Percentiles rank a stretch among this genome's conserved stretches.
Evolutionary conservation across 2,329 filamentous ascomycete species (phyloP).

Genomic region (Verticillium alfalfae): DNA sequence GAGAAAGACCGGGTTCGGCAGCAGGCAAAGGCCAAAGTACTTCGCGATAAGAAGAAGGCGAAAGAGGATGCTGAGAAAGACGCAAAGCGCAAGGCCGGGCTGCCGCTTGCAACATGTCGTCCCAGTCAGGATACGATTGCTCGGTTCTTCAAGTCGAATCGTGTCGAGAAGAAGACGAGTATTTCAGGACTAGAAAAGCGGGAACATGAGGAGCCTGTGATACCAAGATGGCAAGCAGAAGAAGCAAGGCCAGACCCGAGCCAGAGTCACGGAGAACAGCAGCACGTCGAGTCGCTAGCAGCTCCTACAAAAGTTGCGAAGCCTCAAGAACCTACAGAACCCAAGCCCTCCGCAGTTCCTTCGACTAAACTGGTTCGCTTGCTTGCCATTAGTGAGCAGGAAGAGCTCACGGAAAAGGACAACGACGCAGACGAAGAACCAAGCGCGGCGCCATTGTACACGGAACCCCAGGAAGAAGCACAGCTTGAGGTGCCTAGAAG

Average conservation of each 20-base stretch:
- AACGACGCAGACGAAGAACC: not conserved
- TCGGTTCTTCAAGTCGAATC: constrained; percentile 39
- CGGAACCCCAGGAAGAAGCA: not conserved
- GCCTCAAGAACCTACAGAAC: too few relatives aligned
- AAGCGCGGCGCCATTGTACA: too few relatives aligned
- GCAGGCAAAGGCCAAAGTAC: constrained; percentile 39
- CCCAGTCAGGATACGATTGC: constrained; percentile 55
- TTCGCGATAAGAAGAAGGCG: constrained; percentile 50
- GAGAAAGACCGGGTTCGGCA: constrained; percentile 45
- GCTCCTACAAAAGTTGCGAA: too few relatives aligned
- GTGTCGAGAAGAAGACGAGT: constrained; percentile 17
- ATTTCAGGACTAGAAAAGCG: too few relatives aligned
- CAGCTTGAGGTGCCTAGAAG: not conserved
- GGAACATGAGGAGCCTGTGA: constrained; percentile 8
- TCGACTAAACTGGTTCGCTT: too few relatives aligned
- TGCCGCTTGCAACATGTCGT: constrained; percentile 48
- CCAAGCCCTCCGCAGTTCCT: too few relatives aligned
- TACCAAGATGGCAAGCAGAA: not conserved
- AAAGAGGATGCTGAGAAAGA: constrained; percentile 44
- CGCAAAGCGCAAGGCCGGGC: constrained; percentile 43
- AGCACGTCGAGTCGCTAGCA: too few relatives aligned
- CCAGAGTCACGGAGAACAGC: too few relatives aligned
- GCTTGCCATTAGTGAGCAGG: too few relatives aligned
- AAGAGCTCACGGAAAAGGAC: too few relatives aligned
- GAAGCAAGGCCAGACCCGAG: not conserved